Base-by-base conservation (phyloP, 164 flowering plant species). In the Aristolochia californica region DNA sequence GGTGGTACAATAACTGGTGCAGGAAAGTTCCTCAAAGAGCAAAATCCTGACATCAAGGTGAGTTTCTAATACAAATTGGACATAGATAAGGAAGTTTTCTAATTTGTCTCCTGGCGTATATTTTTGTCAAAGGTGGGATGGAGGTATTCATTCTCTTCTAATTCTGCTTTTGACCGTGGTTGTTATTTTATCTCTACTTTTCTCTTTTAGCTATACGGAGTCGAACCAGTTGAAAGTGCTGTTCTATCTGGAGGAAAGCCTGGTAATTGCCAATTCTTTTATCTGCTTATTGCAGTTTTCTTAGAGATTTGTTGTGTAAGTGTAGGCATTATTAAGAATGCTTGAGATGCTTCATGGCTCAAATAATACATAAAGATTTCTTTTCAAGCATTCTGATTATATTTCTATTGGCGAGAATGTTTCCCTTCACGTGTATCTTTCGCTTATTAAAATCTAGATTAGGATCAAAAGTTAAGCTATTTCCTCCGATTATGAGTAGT, bases 141-240 rank as follows among this genome's bases (percentile, higher is more conserved):
- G 1, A 0, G 40, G 20, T 21, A 17, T 15, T 34, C 20, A 22
- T 30, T 38, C 22, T 13, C 25, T 18, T 24, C 15, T 18, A 4
- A 24, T 9, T 20, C 15, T 3, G 26, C 22, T 2, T 5, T 4
- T 2, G 55, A 2, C 7, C 23, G 16, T 49, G 17, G 51, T 60
- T 48, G 11, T 53, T 57, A 13, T 5, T 10, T 45, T 40, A 7
- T 60, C 53, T 52, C 53, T n/a, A n/a, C 52, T 34, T 5, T 44
- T 58, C 20, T 43, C 15, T 70, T 57, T 53, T 23, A 88, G 97
- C 58, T 87, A 14, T 80, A 74, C 62, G 97, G 85, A 16, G 77
- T 90, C 13, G 97, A 90, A 66, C 97, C 95, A 50, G 76, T 63
- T 59, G 97, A 90, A 75, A 90, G 95, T 69, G 67, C 90, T 23